Base-by-base conservation (phyloP, 345 rosid genomes). In the Mercurialis annua region DNA sequence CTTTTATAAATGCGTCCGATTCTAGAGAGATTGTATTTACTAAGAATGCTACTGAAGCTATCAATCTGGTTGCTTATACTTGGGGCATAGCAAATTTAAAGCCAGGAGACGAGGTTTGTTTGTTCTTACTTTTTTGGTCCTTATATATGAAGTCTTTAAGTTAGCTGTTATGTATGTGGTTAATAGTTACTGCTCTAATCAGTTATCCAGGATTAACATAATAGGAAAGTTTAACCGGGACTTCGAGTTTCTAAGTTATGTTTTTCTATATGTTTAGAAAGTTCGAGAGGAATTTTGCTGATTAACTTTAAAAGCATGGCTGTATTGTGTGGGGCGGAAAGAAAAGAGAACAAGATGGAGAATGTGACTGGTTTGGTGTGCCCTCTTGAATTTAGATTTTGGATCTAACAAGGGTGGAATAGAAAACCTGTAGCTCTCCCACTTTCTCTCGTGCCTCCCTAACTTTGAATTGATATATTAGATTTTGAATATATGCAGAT, bases 1-100 rank as follows among this genome's bases (percentile, higher is more conserved):
- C 79, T 56, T 91, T 94, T 68, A 83, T 94, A 51, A 94, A 91
- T 75, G 99, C 97, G 3, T 67, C 81, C 0, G 92, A 89, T 24
- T 68, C 85, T 53, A 60, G 73, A 69, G 96, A 94, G 82, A 87
- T 93, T 70, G 84, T 94, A 49, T 91, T 94, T 74, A 94, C 99
- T 0, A 89, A 86, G 72, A 91, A 94, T 74, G 99, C 99, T 3
- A 91, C 99, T 27, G 99, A 94, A 78, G 99, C 99, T 46, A 86
- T 94, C 71, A 91, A 94, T 84, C 82, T 94, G 33, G 95, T 94
- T 0, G 96, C 99, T 33, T 76, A 91, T 50, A 76, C 95, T 0
- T 91, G 96, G 99, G 99, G 96, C 50, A 84, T 87, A 15, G 70
- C 75, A 0, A 91, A 89, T 69, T 80, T 94, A 48, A 85, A 83